These are phyloP conservation scores for Talaromyces piceae DNA, from an alignment of 2,329 filamentous ascomycete genomes.

Conservation along the genomic window DNA sequence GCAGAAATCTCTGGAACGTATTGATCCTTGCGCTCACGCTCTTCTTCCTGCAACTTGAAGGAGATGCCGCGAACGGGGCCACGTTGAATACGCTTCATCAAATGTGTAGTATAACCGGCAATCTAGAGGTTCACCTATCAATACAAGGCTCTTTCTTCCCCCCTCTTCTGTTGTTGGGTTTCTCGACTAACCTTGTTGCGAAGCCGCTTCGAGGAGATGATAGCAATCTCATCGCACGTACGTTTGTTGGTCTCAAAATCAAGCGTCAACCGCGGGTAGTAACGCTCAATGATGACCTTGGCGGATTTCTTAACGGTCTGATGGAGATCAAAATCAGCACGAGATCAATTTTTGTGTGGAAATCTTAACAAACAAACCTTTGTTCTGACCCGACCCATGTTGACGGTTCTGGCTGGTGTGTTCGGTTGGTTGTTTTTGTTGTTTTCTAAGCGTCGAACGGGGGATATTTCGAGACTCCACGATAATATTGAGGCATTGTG, in stretches of 20 bases:
- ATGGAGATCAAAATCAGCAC: not conserved
- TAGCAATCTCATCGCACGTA: conserved; percentile 99
- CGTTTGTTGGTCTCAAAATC: conserved; percentile 99
- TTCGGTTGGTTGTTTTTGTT: not conserved
- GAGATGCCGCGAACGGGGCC: conserved; percentile 99
- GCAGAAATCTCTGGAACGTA: conserved; percentile 98
- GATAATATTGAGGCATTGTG: conserved; percentile 8
- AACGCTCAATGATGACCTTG: conserved; percentile 99
- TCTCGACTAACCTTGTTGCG: conserved; percentile 93
- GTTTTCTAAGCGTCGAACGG: not conserved
- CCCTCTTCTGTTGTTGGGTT: no score
- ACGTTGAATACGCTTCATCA: conserved; percentile 99
- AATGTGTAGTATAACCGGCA: conserved; percentile 94
- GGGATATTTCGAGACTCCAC: not conserved
- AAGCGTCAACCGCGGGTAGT: conserved; percentile 95
- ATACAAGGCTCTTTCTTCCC: not conserved
- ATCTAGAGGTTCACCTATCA: conserved; percentile 49
- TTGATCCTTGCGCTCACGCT: conserved; percentile 99
- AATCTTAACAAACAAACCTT: conserved; percentile 24
- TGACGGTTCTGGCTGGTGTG: conserved; percentile 29
- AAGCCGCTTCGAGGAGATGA: conserved; percentile 97
- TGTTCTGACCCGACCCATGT: conserved; percentile 44
- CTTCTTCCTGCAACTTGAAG: conserved; percentile 99
- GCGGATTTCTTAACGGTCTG: conserved; percentile 75
- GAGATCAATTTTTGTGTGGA: not conserved